Evolutionary conservation across 768 basidiomycete species (phyloP), one percentile per base, ranked within the genome.

Genomic region (Kondoa subrosea): DNA sequence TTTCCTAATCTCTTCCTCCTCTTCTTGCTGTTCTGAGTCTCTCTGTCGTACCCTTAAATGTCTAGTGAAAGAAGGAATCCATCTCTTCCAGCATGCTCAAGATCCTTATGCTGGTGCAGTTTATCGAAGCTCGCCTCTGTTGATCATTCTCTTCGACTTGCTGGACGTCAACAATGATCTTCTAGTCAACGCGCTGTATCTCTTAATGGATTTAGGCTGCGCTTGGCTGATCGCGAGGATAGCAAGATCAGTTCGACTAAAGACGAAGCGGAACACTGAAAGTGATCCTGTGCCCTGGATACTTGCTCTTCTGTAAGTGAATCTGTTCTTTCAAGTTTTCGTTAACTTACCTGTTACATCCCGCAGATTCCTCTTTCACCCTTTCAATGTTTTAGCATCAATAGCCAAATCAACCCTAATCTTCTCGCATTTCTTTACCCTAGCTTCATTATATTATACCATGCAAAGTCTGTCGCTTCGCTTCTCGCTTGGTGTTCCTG

Each of bases 1-100:
- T 50, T 50, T 8, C 40, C 21, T 21, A 8, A 8, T 50, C 40
- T 50, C 40, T 50, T 21, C 21, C 40, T 50, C 40, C 21, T 8
- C 21, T 8, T 50, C 40, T 50, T 8, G 8, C 12, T 50, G 40
- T 50, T 50, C 40, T 50, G 40, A 50, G 8, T 8, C 40, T 21
- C 40, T 50, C 12, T 50, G 12, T 8, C 21, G 40, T 50, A 8
- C 40, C 8, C 21, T 50, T 21, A 8, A 21, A 8, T 8, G 8
- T 50, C 40, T 50, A 96, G 93, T 97, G 68, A 84, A 85, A 75
- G 93, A 96, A 77, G 92, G 91, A 21, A 81, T 93, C 2, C 90
- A 85, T 77, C 82, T 96, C 17, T 85, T 85, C 70, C 79, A 81
- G 56, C 80, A 87, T 77, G 85, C 83, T n/a, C 79, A 89, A 27